A percentile compares a stretch with the other conserved stretches of the same genome.
phyloP scores from a whole-genome alignment of 2,329 filamentous ascomycete genomes.

The Delphinella strobiligena region DNA sequence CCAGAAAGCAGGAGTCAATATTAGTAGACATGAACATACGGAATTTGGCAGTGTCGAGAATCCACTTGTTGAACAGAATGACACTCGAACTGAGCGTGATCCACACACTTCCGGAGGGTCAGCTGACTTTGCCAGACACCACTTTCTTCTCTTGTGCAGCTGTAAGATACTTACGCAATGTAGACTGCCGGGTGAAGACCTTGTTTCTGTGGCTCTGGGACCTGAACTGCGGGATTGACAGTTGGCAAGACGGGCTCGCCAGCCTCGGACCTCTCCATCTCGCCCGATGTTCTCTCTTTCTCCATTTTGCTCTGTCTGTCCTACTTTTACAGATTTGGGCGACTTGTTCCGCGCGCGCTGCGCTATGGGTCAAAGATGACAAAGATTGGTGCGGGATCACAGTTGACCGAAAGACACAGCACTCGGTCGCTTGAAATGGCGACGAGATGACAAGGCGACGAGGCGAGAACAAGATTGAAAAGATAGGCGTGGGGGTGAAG shows the following conservation, averaged over 20 bases:
- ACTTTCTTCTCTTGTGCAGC: too few relatives aligned
- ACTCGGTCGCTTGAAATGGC: too few relatives aligned
- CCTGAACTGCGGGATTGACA: conserved; percentile 64
- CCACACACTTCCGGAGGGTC: conserved; percentile 54
- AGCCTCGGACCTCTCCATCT: conserved; percentile 50
- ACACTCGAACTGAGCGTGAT: conserved; percentile 86
- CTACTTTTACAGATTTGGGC: too few relatives aligned
- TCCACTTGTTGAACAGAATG: conserved; percentile 99
- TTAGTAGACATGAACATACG: conserved; percentile 50
- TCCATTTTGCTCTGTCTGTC: too few relatives aligned
- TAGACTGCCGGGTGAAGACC: conserved; percentile 74
- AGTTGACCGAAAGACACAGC: too few relatives aligned
- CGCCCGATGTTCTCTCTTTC: conserved; percentile 74
- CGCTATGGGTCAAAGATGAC: too few relatives aligned
- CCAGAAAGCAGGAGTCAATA: conserved; percentile 34
- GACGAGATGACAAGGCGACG: too few relatives aligned
- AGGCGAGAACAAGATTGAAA: too few relatives aligned
- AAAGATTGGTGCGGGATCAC: too few relatives aligned
- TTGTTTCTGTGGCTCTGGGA: conserved; percentile 52
- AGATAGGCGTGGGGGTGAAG: too few relatives aligned
- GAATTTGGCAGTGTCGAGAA: conserved; percentile 68
- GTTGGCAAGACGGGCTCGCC: conserved; percentile 59
- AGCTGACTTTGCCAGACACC: too few relatives aligned
- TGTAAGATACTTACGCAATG: conserved; percentile 46
- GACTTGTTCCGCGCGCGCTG: too few relatives aligned